Conservation (phyloP, 2,329 filamentous ascomycete genomes). For the Alternaria gansuensis region DNA sequence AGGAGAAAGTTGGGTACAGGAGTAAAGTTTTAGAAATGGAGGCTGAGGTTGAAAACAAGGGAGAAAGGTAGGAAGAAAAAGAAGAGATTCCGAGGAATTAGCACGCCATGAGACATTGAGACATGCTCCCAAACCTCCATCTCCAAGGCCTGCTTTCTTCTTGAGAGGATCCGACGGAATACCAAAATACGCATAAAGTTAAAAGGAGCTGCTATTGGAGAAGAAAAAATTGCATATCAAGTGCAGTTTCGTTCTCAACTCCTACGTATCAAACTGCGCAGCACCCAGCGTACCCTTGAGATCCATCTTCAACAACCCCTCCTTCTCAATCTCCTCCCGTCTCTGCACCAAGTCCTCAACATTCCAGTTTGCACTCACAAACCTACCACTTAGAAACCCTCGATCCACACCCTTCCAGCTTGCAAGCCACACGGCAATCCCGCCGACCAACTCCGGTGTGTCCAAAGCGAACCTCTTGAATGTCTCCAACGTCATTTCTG, state of each 20-base stretch:
- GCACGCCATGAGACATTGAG: not conserved
- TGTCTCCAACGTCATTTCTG: constrained; percentile 21
- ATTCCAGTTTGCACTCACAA: constrained; percentile 41
- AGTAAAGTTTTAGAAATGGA: not conserved
- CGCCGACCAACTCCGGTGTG: constrained; percentile 42
- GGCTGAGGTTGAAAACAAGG: not conserved
- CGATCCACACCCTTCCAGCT: constrained; percentile 30
- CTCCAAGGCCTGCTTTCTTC: not conserved
- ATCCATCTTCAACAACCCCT: constrained; percentile 27
- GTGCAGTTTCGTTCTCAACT: no score
- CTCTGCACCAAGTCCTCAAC: constrained; percentile 41
- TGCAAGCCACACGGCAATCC: constrained; percentile 40
- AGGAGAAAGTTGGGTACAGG: not conserved
- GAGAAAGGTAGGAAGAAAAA: not conserved
- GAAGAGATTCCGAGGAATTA: not conserved
- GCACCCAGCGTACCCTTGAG: constrained; percentile 29
- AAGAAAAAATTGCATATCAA: no score
- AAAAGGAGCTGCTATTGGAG: no score
- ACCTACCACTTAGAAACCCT: constrained; percentile 39
- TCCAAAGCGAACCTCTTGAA: constrained; percentile 34
- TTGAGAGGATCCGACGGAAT: no score
- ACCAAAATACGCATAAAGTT: no score
- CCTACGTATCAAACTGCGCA: constrained; percentile 21
- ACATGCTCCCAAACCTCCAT: not conserved
- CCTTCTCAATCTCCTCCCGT: constrained; percentile 28